Evolutionary conservation across 352 stramenopile genomes (phyloP).

Genomic region (Globisporangium canariense): DNA sequence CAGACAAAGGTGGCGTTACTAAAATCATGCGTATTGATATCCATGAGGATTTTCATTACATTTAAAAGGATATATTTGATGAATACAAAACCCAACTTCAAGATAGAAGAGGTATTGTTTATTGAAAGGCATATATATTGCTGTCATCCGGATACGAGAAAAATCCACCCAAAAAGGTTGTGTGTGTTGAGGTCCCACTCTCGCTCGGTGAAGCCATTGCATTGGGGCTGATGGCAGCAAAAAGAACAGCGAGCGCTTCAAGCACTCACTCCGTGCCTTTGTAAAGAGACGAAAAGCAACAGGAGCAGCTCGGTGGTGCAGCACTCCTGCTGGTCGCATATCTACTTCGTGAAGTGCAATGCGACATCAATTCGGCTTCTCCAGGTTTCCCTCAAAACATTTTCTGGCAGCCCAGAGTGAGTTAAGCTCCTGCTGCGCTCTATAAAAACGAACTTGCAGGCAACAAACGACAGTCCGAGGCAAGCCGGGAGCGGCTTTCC

Average conservation of each 20-base stretch:
- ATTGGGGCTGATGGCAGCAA: not conserved
- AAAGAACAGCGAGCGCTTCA: not conserved
- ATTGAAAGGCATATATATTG: too few species aligned
- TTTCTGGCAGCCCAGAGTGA: not conserved
- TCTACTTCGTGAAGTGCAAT: too few species aligned
- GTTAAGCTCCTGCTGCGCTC: not conserved
- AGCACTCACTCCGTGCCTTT: too few species aligned
- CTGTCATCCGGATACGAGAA: not conserved
- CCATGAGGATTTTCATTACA: not conserved
- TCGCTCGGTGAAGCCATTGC: constrained; percentile 1
- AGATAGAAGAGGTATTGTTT: too few species aligned
- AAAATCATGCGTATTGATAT: not conserved
- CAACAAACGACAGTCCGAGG: not conserved
- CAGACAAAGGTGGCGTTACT: not conserved
- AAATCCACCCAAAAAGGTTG: constrained; percentile 4
- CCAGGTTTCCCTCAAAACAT: not conserved
- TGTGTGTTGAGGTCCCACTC: not conserved
- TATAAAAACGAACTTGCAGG: not conserved
- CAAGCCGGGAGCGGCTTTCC: not conserved
- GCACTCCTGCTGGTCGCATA: too few species aligned
- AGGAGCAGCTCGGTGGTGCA: too few species aligned
- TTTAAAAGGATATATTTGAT: not conserved
- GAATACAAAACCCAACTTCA: too few species aligned
- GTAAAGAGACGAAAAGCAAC: too few species aligned
- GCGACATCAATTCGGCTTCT: too few species aligned